Evolutionary conservation across 768 basidiomycete genomes (phyloP).

Genomic region (Lactarius hengduanensis): DNA sequence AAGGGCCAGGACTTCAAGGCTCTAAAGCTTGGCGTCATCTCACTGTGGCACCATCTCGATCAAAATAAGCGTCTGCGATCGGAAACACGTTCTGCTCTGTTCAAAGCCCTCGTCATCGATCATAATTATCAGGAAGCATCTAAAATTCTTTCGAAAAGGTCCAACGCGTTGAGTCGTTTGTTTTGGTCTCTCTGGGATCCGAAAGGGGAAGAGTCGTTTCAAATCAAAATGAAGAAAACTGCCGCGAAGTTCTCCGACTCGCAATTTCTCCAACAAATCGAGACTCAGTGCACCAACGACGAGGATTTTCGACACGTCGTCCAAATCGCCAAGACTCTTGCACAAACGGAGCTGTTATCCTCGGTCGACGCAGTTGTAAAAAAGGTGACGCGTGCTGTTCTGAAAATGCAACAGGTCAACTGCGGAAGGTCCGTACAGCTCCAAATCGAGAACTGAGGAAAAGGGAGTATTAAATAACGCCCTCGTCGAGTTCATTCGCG

Average conservation of each 20-base stretch:
- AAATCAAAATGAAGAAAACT: constrained; percentile 11
- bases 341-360: constrained; percentile 3
- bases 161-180: background rate
- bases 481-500: constrained; percentile 6
- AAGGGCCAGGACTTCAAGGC: background rate
- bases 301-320: background rate
- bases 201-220: background rate
- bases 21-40: constrained; percentile 3
- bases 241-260: background rate
- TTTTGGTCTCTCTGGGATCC: background rate
- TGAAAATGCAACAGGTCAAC: constrained; percentile 13
- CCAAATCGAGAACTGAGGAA: constrained; percentile 1
- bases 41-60: background rate
- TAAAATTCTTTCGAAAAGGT: background rate
- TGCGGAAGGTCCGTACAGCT: constrained; percentile 3
- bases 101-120: background rate
- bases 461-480: background rate
- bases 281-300: background rate
- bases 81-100: background rate
- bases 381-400: background rate
- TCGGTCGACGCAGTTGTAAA: constrained; percentile 4
- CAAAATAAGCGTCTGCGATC: background rate
- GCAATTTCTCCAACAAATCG: constrained; percentile 17
- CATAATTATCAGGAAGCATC: background rate
- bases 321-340: background rate